A percentile compares a stretch with the other conserved stretches of the same genome.
phyloP scores from a whole-genome alignment of 192 early-diverging fungal species.

The Linnemannia zychae region DNA sequence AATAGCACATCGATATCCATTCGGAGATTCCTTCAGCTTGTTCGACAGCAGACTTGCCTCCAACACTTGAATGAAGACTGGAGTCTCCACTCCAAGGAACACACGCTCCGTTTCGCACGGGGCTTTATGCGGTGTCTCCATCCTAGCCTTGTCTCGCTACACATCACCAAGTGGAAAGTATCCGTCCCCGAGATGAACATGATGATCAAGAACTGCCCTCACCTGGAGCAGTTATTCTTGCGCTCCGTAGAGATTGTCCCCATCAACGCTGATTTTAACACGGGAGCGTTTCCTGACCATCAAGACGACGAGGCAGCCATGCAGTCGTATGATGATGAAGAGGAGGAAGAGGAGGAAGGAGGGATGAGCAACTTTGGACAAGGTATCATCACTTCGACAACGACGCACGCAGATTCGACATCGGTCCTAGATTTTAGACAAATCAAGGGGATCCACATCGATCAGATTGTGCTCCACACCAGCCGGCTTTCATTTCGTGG shows the following conservation, averaged over 20 bases:
- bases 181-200: slow-evolving; percentile 3
- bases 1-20: neutral
- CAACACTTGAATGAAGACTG: slow-evolving; percentile 6
- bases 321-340: neutral
- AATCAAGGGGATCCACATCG: neutral
- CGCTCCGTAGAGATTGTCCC: slow-evolving; percentile 2
- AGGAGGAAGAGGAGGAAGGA: neutral
- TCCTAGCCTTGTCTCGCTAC: neutral
- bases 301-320: neutral
- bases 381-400: neutral
- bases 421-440: slow-evolving; percentile 1
- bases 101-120: neutral
- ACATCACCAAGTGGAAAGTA: neutral
- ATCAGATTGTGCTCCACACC: neutral
- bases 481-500: slow-evolving; percentile 4
- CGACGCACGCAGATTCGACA: neutral
- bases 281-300: neutral
- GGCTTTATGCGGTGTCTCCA: neutral
- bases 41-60: slow-evolving; percentile 7
- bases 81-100: slow-evolving; percentile 8
- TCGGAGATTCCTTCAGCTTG: neutral
- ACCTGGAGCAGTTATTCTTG: neutral
- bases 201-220: slow-evolving; percentile 6
- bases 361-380: neutral
- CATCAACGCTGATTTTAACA: neutral